Evolutionary conservation across 495 filamentous ascomycete genomes (phyloP), one percentile per base, ranked within the genome.

Genomic region (Penicillium argentinense): DNA sequence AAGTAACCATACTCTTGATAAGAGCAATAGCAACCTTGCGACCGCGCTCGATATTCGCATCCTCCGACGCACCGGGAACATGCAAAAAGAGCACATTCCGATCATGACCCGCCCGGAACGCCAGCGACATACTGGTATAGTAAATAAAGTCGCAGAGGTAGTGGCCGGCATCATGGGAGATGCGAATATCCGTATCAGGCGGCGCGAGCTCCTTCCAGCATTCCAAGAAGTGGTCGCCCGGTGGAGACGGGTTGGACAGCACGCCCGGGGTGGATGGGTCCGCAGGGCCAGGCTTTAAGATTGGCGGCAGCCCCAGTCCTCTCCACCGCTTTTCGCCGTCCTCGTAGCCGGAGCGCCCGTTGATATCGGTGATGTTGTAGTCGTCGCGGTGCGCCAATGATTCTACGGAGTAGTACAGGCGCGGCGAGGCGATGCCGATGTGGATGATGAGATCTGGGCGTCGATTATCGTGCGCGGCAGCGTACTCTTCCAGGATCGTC

Each of bases 101-200:
- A 38, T 73, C 68, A 27, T 71, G 60, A 16, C 72, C 71, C 4
- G 69, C 67, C 63, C 72, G 75, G 38, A 69, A 63, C 14, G 81
- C 67, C 47, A 68, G 62, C 14, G 83, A 76, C 61, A 96, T 56
- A 50, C 81, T 87, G 5, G 84, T 84, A 68, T 83, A 95, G 65
- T 88, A 93, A 38, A 86, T 91, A 59, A 91, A 96, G 54, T 92
- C 90, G 62, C 90, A 96, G 12, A 92, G 71, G 58, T 86, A 96
- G 33, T 80, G 83, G 0, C 90, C 89, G 0, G 89, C 85, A 57
- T 95, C 85, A 32, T 84, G 79, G 4, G 85, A 89, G 9, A 85
- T 68, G 5, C 81, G 73, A 1, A 89, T 56, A 51, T 88, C 83
- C 18, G 75, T 53, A 11, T 71, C 68, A 13, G 50, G 45, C 8